phyloP scores from a whole-genome alignment of 306 rosid species.

The Canavalia gladiata region DNA sequence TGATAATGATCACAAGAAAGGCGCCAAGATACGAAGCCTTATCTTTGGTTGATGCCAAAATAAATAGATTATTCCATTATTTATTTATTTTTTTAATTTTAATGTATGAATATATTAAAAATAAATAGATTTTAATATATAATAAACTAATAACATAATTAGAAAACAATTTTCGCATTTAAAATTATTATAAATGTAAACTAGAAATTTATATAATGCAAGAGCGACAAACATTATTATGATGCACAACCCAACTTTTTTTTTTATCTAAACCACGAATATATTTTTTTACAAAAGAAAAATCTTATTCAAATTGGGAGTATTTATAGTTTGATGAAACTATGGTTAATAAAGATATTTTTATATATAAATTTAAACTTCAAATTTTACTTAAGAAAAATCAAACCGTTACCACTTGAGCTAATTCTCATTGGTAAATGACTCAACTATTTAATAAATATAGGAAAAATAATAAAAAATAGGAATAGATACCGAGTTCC shows the following conservation, averaged over 20 bases:
- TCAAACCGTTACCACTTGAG: too few relatives aligned
- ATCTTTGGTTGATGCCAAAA: neutral
- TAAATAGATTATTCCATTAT: neutral
- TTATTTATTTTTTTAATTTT: neutral
- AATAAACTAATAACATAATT: neutral
- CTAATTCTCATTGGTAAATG: neutral
- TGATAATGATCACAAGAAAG: neutral
- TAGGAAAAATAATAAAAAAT: neutral
- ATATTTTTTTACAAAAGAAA: too few relatives aligned
- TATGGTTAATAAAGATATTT: too few relatives aligned
- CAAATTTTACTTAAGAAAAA: too few relatives aligned
- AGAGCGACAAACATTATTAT: neutral
- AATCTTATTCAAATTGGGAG: too few relatives aligned
- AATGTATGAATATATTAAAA: neutral
- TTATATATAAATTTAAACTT: too few relatives aligned
- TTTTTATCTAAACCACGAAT: too few relatives aligned
- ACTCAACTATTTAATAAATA: constrained; percentile 2
- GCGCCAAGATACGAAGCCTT: neutral
- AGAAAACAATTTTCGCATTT: neutral
- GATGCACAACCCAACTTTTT: too few relatives aligned
- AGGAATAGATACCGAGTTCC: neutral
- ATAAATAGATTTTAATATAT: neutral
- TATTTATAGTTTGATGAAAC: too few relatives aligned
- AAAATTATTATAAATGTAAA: neutral
- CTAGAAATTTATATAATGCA: neutral